Conservation (phyloP, 1,139 yeast genomes). For the Kluyveromyces marxianus region DNA sequence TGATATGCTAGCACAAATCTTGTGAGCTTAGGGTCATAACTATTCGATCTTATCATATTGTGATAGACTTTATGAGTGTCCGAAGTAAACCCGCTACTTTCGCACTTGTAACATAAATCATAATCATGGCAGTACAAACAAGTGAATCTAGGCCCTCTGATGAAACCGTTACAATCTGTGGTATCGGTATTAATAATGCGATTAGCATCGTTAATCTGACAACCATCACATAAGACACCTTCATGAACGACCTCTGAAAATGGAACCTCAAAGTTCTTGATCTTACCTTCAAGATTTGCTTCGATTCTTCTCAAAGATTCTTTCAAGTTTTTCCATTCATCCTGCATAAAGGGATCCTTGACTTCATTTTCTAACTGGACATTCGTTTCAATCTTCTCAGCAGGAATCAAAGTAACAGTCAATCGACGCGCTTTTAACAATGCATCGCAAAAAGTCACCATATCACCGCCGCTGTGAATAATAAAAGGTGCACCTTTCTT, state of each 20-base stretch:
- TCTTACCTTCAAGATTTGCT: slow-evolving; percentile 4
- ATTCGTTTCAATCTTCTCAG: neutral
- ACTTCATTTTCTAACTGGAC: neutral
- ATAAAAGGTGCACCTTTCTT: too few relatives aligned
- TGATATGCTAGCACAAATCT: too few relatives aligned
- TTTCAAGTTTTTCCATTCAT: slow-evolving; percentile 7
- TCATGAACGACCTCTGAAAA: slow-evolving; percentile 9
- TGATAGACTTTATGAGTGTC: slow-evolving; percentile 26
- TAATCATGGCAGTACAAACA: slow-evolving; percentile 50
- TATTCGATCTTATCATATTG: slow-evolving; percentile 27
- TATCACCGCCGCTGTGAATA: too few relatives aligned
- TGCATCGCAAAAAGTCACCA: too few relatives aligned
- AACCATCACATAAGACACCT: slow-evolving; percentile 17
- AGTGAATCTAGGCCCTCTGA: slow-evolving; percentile 45
- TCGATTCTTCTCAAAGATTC: slow-evolving; percentile 9
- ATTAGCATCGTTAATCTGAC: slow-evolving; percentile 5
- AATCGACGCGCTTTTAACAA: too few relatives aligned
- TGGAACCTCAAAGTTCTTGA: neutral
- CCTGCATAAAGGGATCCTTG: slow-evolving; percentile 6
- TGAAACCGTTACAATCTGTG: slow-evolving; percentile 16
- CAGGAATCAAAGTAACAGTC: too few relatives aligned
- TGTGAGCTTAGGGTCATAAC: slow-evolving; percentile 6
- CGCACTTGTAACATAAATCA: slow-evolving; percentile 52
- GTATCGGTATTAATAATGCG: neutral
- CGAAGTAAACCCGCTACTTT: slow-evolving; percentile 22